Conservation (phyloP, 225 moss, liverwort and hornwort genomes). For the Antitrichia curtipendula region DNA sequence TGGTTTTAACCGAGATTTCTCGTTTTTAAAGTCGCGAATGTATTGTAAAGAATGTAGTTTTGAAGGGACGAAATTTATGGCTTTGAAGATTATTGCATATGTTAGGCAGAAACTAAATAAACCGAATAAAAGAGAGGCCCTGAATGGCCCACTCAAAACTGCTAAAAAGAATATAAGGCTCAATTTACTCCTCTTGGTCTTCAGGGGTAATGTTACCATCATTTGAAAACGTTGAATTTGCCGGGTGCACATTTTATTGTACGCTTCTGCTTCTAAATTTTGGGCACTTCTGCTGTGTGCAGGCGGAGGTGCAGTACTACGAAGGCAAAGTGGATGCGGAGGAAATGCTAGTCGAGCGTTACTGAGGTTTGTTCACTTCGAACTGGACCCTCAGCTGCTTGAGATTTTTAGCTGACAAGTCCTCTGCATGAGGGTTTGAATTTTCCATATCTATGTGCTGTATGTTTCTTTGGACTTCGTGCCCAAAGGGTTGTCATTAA, state of each 20-base stretch:
- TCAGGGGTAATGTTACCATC: background rate
- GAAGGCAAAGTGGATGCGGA: constrained; percentile 14
- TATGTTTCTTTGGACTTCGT: background rate
- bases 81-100: background rate
- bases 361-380: constrained; percentile 9
- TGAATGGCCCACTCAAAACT: background rate
- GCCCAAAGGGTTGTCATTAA: background rate
- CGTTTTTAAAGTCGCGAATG: background rate
- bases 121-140: background rate
- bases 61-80: background rate
- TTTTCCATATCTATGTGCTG: background rate
- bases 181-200: background rate
- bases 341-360: constrained; percentile 50
- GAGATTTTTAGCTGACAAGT: background rate
- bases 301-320: constrained; percentile 55
- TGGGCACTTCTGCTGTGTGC: background rate
- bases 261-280: background rate
- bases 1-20: background rate
- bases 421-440: background rate
- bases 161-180: background rate
- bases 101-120: background rate
- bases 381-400: background rate
- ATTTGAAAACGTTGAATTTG: background rate
- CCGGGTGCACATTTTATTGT: background rate
- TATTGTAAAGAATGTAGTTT: background rate